Evolutionary conservation across 345 rosid species (phyloP).

Genomic region (Carallia pectinifolia): DNA sequence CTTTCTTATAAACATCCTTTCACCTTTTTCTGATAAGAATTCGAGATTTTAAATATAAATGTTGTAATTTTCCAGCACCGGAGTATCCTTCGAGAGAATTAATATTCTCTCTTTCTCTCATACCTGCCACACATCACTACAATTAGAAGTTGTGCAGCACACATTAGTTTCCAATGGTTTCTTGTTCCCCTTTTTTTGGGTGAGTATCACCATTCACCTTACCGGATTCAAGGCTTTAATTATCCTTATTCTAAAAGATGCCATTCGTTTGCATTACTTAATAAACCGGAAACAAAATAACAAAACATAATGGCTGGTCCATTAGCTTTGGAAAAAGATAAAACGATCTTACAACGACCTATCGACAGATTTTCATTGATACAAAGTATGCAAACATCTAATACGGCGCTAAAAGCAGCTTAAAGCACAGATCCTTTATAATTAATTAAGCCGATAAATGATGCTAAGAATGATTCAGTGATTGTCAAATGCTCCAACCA

Average conservation of each 20-base stretch:
- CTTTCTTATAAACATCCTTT: no score
- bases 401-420: constrained; percentile 38
- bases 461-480: no score
- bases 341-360: constrained; percentile 8
- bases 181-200: no score
- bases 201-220: no score
- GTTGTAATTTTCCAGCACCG: no score
- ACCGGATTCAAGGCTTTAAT: no score
- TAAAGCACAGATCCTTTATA: constrained; percentile 54
- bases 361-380: constrained; percentile 20
- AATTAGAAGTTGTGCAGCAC: no score
- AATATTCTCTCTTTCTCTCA: not conserved
- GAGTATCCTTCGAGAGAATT: no score
- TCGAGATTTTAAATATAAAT: no score
- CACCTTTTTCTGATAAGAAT: no score
- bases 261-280: not conserved
- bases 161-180: no score
- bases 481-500: no score
- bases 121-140: not conserved
- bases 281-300: constrained; percentile 7
- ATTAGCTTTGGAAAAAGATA: constrained; percentile 28
- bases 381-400: constrained; percentile 26
- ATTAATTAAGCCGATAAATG: constrained; percentile 22
- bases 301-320: constrained; percentile 26
- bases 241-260: not conserved